A percentile compares a stretch with the other conserved stretches of the same genome.
These are phyloP conservation scores for Beauveria rudraprayagi DNA, from an alignment of 2,329 filamentous ascomycete species.

Conservation along the genomic window DNA sequence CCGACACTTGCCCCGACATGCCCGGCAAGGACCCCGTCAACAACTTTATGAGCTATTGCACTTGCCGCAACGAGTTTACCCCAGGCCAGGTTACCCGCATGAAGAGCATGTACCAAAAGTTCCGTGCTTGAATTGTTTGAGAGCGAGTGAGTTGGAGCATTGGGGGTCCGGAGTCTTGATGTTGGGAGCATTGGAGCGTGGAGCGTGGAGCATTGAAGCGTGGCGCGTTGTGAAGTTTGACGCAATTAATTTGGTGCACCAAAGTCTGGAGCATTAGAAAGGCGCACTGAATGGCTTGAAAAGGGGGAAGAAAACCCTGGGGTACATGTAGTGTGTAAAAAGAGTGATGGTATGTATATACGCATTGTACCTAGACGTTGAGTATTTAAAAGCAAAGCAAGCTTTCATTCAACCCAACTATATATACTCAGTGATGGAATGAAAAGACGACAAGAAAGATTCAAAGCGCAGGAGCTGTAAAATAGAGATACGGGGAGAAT, in stretches of 20 bases:
- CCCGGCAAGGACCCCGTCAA: constrained; percentile 12
- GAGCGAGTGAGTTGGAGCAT: too few relatives aligned
- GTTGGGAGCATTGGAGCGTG: not conserved
- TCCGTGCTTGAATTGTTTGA: not conserved
- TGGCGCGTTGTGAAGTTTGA: not conserved
- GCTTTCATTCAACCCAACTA: too few relatives aligned
- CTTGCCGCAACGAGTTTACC: constrained; percentile 12
- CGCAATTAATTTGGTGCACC: not conserved
- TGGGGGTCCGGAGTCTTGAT: not conserved
- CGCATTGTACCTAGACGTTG: not conserved
- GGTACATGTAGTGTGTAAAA: not conserved
- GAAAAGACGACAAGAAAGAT: too few relatives aligned
- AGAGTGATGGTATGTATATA: not conserved
- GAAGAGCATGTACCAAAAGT: constrained; percentile 7
- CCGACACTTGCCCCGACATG: constrained; percentile 6
- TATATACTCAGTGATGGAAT: too few relatives aligned
- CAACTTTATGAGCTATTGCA: constrained; percentile 14
- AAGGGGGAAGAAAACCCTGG: not conserved
- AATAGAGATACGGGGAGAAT: too few relatives aligned
- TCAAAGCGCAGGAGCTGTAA: too few relatives aligned
- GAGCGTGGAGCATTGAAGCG: not conserved
- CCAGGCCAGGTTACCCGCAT: constrained; percentile 10
- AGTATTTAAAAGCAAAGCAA: not conserved
- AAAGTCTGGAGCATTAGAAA: not conserved
- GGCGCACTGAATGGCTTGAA: not conserved